Evolutionary conservation across 345 rosid species (phyloP).

Genomic region (Eucalyptus tenuipes): DNA sequence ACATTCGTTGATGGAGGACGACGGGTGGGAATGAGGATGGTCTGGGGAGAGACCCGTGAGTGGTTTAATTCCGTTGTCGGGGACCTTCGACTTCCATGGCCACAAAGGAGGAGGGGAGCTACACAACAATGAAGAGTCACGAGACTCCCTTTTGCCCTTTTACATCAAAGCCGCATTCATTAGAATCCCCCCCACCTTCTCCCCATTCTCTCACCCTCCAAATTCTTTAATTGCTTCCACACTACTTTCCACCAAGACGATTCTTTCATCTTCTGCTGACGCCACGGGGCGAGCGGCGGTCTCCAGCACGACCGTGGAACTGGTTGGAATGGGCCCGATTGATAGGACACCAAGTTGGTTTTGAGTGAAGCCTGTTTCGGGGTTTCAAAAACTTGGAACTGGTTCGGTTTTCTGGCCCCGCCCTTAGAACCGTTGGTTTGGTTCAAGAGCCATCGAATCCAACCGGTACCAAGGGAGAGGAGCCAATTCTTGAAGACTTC

Average conservation of each 20-base stretch:
- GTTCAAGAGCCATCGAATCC: neutral
- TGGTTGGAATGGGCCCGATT: neutral
- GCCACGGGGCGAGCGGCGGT: neutral
- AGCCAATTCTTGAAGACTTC: neutral
- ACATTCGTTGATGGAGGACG: neutral
- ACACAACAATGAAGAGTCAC: constrained; percentile 62
- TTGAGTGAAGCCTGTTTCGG: neutral
- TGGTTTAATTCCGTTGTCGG: constrained; percentile 24
- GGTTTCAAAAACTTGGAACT: neutral
- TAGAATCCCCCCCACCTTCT: neutral
- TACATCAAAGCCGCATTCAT: constrained; percentile 2
- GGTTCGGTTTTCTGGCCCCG: neutral
- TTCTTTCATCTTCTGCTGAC: neutral
- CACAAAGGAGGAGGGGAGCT: constrained; percentile 9
- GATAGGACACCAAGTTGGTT: neutral
- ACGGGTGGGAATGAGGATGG: neutral
- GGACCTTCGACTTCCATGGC: constrained; percentile 13
- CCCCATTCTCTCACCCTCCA: neutral
- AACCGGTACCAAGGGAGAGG: neutral
- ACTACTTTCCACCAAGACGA: neutral
- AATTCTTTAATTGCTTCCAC: neutral
- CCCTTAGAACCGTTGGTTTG: neutral
- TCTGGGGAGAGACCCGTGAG: constrained; percentile 20
- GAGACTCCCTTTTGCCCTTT: constrained; percentile 20
- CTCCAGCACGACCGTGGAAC: neutral